Evolutionary conservation across 176 grass and related monocot genomes (phyloP).

Genomic region (Coix lacrymajobi): DNA sequence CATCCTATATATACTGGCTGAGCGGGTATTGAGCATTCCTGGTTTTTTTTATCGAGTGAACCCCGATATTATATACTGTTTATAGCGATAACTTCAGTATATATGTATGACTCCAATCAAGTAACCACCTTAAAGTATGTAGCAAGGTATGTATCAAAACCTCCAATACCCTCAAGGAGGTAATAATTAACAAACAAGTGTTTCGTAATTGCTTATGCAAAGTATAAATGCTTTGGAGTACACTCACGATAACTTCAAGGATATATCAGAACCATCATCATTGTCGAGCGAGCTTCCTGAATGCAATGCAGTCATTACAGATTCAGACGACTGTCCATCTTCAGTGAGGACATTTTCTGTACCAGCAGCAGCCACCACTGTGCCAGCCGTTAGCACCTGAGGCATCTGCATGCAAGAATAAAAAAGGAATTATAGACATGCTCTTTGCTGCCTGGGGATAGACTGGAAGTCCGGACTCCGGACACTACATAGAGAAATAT

Average conservation of each 20-base stretch:
- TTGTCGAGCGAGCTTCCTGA: slow-evolving; percentile 64
- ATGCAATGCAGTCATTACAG: slow-evolving; percentile 72
- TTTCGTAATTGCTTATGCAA: not conserved
- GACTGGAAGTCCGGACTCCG: not conserved
- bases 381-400: slow-evolving; percentile 29
- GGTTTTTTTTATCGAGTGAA: no score
- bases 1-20: not conserved
- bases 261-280: slow-evolving; percentile 81
- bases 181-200: no score
- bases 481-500: not conserved
- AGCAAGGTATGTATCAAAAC: not conserved
- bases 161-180: not conserved
- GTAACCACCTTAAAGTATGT: not conserved
- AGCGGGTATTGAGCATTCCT: no score
- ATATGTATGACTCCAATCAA: no score
- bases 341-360: slow-evolving; percentile 53
- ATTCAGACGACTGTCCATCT: slow-evolving; percentile 91
- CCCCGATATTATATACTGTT: no score
- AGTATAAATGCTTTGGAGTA: not conserved
- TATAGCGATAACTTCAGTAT: no score
- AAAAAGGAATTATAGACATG: not conserved
- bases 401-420: slow-evolving; percentile 48
- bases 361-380: slow-evolving; percentile 14
- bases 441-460: not conserved
- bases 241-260: slow-evolving; percentile 80